phyloP scores from a whole-genome alignment of 805 yeast species.

The Lipomyces yamadae region DNA sequence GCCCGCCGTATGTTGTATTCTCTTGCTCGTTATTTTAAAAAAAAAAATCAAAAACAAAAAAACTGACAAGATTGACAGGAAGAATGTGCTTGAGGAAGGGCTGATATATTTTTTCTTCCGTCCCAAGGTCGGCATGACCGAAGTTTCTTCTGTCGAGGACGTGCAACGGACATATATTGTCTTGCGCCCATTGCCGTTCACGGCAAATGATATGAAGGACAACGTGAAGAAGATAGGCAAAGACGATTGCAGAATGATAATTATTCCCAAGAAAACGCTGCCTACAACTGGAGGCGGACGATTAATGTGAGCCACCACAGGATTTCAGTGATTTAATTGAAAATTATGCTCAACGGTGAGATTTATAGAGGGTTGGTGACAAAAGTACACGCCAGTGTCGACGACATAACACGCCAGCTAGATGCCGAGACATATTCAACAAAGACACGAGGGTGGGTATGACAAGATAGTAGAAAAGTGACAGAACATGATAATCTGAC shows the following conservation, averaged over 20 bases:
- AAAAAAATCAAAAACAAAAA: not conserved
- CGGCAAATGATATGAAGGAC: constrained; percentile 8
- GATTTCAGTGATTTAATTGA: no score
- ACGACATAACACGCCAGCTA: constrained; percentile 3
- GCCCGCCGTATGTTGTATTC: not conserved
- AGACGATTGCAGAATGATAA: constrained; percentile 13
- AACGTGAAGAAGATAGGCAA: not conserved
- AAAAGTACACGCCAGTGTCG: not conserved
- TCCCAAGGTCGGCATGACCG: constrained; percentile 11
- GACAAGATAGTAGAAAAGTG: not conserved
- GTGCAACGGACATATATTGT: constrained; percentile 16
- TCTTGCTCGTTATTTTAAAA: not conserved
- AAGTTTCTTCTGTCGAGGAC: constrained; percentile 7
- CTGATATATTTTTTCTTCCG: constrained; percentile 15
- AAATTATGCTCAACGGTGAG: not conserved
- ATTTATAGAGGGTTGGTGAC: constrained; percentile 6
- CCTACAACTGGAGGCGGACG: constrained; percentile 10
- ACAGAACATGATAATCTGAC: not conserved
- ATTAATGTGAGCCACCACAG: constrained; percentile 2
- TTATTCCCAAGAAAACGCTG: constrained; percentile 16
- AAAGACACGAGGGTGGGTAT: constrained; percentile 18
- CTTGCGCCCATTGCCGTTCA: constrained; percentile 14
- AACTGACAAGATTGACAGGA: constrained; percentile 3
- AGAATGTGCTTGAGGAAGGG: constrained; percentile 13
- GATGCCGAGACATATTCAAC: constrained; percentile 12